Conservation (phyloP, 495 filamentous ascomycete species). For the Trichoderma virens region DNA sequence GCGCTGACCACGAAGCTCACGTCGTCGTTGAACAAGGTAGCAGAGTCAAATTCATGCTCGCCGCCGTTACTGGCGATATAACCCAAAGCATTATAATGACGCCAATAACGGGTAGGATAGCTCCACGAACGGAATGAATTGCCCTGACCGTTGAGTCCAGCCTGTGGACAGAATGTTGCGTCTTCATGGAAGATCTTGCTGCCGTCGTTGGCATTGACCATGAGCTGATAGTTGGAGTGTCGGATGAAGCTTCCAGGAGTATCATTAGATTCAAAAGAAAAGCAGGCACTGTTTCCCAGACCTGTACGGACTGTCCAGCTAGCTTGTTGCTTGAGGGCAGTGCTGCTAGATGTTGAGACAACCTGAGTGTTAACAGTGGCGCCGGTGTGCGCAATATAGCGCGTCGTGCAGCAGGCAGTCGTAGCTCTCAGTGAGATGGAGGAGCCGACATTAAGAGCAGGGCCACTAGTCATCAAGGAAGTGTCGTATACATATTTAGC, state of each 20-base stretch:
- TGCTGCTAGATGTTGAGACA: slow-evolving; percentile 41
- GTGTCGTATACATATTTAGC: slow-evolving; percentile 43
- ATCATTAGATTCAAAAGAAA: slow-evolving; percentile 49
- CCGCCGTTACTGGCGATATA: slow-evolving; percentile 48
- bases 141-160: slow-evolving; percentile 41
- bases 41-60: slow-evolving; percentile 39
- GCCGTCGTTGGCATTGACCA: slow-evolving; percentile 40
- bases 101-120: slow-evolving; percentile 48
- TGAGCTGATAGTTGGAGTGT: slow-evolving; percentile 40
- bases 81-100: slow-evolving; percentile 39
- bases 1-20: slow-evolving; percentile 40
- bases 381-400: slow-evolving; percentile 43
- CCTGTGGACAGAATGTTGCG: slow-evolving; percentile 47
- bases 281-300: slow-evolving; percentile 44
- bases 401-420: slow-evolving; percentile 23
- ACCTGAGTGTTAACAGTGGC: slow-evolving; percentile 28
- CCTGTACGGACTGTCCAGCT: slow-evolving; percentile 48
- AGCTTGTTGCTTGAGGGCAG: slow-evolving; percentile 39
- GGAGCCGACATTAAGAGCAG: slow-evolving; percentile 41
- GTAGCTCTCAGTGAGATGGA: slow-evolving; percentile 44
- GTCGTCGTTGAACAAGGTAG: slow-evolving; percentile 41
- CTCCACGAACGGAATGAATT: slow-evolving; percentile 47
- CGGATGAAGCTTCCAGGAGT: slow-evolving; percentile 48
- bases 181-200: slow-evolving; percentile 46
- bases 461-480: slow-evolving; percentile 34